Conservation (phyloP, 108 stramenopile species). For the Aurantiochytrium sp. region DNA sequence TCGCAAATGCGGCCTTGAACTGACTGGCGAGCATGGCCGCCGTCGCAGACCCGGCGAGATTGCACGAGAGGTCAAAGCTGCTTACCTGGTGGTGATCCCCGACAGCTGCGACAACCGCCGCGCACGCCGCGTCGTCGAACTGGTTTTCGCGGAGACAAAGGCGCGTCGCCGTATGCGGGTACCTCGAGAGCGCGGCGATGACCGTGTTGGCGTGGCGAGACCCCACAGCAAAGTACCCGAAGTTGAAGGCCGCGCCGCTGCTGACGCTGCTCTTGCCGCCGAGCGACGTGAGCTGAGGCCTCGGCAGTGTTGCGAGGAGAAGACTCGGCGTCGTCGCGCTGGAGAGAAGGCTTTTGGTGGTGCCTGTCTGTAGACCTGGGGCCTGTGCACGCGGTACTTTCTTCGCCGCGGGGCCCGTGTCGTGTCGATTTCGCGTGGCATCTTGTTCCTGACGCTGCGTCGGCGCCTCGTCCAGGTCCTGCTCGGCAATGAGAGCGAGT, state of each 20-base stretch:
- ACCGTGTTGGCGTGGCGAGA: neutral
- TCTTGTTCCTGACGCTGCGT: too few relatives aligned
- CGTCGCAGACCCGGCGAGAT: neutral
- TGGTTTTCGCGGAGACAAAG: neutral
- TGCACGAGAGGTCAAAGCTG: neutral
- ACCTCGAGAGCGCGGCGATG: neutral
- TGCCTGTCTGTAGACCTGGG: too few relatives aligned
- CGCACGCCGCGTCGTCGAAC: neutral
- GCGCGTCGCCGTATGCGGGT: neutral
- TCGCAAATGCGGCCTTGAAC: neutral
- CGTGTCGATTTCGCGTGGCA: too few relatives aligned
- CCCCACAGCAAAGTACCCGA: neutral
- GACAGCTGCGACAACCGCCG: neutral
- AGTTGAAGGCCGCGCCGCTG: neutral
- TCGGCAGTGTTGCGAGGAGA: too few relatives aligned
- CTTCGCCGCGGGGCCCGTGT: too few relatives aligned
- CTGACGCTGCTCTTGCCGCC: too few relatives aligned
- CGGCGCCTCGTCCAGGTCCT: too few relatives aligned
- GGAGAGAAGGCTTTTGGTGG: too few relatives aligned
- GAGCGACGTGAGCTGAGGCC: too few relatives aligned
- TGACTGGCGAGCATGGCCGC: neutral
- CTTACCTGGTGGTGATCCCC: neutral
- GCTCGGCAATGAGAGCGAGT: too few relatives aligned
- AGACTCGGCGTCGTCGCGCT: too few relatives aligned
- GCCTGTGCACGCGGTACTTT: neutral